Evolutionary conservation across 129 eudicot genomes (phyloP).

Genomic region (Artemisia argyi): DNA sequence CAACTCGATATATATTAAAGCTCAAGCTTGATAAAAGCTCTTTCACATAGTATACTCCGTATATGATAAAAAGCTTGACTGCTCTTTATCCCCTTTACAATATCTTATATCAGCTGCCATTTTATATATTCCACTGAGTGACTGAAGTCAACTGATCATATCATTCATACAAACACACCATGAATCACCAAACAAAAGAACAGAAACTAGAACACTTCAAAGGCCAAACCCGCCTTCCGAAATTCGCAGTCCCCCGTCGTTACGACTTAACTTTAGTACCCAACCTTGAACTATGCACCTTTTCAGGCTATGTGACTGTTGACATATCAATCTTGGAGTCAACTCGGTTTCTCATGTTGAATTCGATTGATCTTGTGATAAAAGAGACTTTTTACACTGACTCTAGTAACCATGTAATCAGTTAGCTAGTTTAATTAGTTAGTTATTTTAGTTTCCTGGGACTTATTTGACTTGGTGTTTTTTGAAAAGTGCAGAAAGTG

Average conservation of each 20-base stretch:
- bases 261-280: conserved; percentile 40
- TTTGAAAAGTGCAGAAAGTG: too few species aligned
- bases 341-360: conserved; percentile 41
- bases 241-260: conserved; percentile 44
- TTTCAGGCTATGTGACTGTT: conserved; percentile 40
- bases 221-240: conserved; percentile 50
- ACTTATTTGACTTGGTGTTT: conserved; percentile 10
- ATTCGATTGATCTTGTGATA: conserved; percentile 36
- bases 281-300: conserved; percentile 30
- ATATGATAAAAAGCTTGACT: too few species aligned
- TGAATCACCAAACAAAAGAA: conserved; percentile 24
- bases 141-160: too few species aligned
- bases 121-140: too few species aligned
- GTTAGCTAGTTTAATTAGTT: not conserved
- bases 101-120: too few species aligned
- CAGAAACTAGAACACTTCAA: conserved; percentile 33
- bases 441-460: not conserved
- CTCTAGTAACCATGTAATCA: conserved; percentile 22
- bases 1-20: too few species aligned
- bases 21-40: too few species aligned
- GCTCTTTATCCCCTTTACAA: too few species aligned
- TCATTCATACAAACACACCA: conserved; percentile 12
- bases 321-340: conserved; percentile 28
- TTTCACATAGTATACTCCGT: too few species aligned
- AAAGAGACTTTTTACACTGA: conserved; percentile 26